A percentile compares a stretch with the other conserved stretches of the same genome.
Evolutionary conservation across 129 eudicot species (phyloP).

Genomic region (Saposhnikovia divaricata): DNA sequence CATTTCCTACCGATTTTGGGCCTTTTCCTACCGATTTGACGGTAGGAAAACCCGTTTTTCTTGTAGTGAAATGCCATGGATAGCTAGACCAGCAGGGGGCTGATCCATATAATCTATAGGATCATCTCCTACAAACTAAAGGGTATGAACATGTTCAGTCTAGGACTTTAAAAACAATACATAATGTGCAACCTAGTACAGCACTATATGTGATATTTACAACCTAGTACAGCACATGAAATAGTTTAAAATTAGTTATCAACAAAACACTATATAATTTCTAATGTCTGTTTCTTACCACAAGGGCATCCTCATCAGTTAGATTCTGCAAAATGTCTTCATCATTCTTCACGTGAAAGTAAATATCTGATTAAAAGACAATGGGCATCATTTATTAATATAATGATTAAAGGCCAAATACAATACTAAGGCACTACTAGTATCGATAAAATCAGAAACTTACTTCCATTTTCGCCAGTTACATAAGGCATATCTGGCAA

Average conservation of each 20-base stretch:
- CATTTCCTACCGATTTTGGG: too few species aligned
- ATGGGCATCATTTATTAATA: constrained; percentile 10
- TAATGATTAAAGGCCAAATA: constrained; percentile 4
- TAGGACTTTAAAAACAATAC: constrained; percentile 5
- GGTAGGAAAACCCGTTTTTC: too few species aligned
- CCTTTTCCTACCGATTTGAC: too few species aligned
- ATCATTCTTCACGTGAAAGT: constrained; percentile 85
- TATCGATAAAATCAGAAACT: constrained; percentile 16
- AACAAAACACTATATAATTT: neutral
- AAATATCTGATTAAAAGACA: constrained; percentile 54
- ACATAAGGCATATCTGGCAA: constrained; percentile 96
- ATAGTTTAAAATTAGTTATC: neutral
- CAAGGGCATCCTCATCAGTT: constrained; percentile 59
- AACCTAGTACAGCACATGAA: neutral
- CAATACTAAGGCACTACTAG: neutral
- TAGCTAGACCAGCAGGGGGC: constrained; percentile 81
- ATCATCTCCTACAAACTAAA: constrained; percentile 63
- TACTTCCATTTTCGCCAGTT: constrained; percentile 93
- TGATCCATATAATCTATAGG: constrained; percentile 85
- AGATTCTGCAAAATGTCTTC: constrained; percentile 80
- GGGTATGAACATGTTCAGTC: constrained; percentile 15
- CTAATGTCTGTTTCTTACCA: constrained; percentile 46
- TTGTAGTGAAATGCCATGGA: constrained; percentile 69
- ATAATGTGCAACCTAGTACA: neutral
- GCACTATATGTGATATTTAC: neutral